A percentile compares a stretch with the other conserved stretches of the same genome.
phyloP scores from a whole-genome alignment of 1,139 yeast species.

The Candida smagusa region DNA sequence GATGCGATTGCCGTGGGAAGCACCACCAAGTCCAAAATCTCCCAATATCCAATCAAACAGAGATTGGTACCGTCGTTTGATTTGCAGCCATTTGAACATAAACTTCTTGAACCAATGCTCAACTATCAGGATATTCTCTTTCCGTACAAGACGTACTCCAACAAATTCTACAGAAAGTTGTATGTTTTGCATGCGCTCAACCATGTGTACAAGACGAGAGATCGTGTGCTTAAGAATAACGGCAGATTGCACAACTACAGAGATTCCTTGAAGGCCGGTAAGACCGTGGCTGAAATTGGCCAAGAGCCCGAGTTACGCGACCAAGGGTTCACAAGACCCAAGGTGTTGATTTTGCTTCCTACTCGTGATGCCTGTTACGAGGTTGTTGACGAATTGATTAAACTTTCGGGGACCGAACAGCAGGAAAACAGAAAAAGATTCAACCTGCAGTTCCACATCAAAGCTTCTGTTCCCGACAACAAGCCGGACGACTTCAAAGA shows the following conservation, averaged over 20 bases:
- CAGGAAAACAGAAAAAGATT: conserved; percentile 81
- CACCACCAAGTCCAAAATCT: conserved; percentile 4
- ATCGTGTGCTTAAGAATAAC: conserved; percentile 72
- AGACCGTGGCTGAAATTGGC: conserved; percentile 25
- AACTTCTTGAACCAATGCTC: conserved; percentile 56
- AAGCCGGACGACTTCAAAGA: conserved; percentile 85
- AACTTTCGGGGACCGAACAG: conserved; percentile 66
- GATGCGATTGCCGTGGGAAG: conserved; percentile 11
- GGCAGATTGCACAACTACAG: conserved; percentile 47
- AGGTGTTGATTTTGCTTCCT: conserved; percentile 78
- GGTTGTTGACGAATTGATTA: conserved; percentile 60
- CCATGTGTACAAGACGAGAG: conserved; percentile 84
- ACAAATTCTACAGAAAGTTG: conserved; percentile 56
- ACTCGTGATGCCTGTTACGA: conserved; percentile 78
- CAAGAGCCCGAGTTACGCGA: conserved; percentile 68
- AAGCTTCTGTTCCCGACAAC: conserved; percentile 49
- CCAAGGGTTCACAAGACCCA: conserved; percentile 95
- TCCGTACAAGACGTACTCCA: conserved; percentile 45
- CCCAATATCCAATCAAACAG: conserved; percentile 24
- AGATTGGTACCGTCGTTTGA: conserved; percentile 29
- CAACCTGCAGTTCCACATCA: conserved; percentile 61
- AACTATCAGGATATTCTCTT: conserved; percentile 70
- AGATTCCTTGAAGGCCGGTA: conserved; percentile 43
- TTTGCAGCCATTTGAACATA: conserved; percentile 22
- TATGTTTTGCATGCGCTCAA: conserved; percentile 74